A percentile compares a stretch with the other conserved stretches of the same genome.
Conservation (phyloP, 768 basidiomycete genomes). For the Boletellus emodensis region DNA sequence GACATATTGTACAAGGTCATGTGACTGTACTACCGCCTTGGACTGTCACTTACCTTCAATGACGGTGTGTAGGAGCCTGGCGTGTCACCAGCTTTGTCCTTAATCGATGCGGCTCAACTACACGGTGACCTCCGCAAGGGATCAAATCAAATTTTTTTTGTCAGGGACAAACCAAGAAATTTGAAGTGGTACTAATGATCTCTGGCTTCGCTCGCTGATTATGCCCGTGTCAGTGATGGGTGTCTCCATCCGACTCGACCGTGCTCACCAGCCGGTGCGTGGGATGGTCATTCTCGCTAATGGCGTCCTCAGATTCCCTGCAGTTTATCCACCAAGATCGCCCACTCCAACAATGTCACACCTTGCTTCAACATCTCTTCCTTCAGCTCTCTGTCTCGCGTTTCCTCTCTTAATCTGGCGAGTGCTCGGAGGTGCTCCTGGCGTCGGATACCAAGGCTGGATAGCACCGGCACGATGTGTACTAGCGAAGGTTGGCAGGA, state of each 20-base stretch:
- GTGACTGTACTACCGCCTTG: no score
- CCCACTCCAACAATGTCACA: slow-evolving; percentile 74
- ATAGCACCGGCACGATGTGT: slow-evolving; percentile 57
- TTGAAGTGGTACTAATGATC: neutral
- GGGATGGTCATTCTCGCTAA: neutral
- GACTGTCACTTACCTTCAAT: no score
- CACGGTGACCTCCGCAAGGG: neutral
- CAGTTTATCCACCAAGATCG: slow-evolving; percentile 66
- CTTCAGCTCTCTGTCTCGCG: slow-evolving; percentile 64
- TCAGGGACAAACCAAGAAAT: neutral
- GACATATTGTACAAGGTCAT: no score
- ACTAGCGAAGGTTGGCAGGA: slow-evolving; percentile 63
- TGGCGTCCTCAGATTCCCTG: slow-evolving; percentile 31
- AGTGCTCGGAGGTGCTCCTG: slow-evolving; percentile 64
- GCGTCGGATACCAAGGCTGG: slow-evolving; percentile 53
- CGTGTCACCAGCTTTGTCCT: no score
- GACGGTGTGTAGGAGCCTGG: no score
- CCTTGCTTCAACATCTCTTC: slow-evolving; percentile 66
- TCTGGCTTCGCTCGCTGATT: neutral
- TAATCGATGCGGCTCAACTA: neutral
- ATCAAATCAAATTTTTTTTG: neutral
- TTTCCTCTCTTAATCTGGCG: slow-evolving; percentile 57
- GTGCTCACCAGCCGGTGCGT: slow-evolving; percentile 2
- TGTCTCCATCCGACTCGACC: neutral
- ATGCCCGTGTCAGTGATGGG: neutral